Evolutionary conservation across 495 filamentous ascomycete species (phyloP).

Genomic region (Aspergillus affinis): DNA sequence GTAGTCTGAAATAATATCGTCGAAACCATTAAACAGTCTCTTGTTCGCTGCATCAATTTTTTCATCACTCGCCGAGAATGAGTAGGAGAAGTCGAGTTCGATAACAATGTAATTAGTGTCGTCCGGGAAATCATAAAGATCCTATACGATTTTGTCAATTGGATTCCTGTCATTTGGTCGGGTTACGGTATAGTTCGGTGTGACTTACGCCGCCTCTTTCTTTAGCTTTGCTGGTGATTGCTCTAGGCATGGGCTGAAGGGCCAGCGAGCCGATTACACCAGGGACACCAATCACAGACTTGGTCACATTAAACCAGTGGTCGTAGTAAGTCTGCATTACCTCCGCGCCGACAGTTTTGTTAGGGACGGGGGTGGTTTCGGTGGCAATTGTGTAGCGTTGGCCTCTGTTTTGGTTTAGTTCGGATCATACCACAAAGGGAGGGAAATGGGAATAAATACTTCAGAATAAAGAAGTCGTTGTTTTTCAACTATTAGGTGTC

Average conservation of each 20-base stretch:
- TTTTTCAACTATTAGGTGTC: conserved; percentile 27
- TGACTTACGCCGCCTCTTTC: conserved; percentile 45
- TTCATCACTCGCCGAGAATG: conserved; percentile 39
- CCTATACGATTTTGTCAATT: conserved; percentile 24
- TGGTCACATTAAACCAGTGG: conserved; percentile 50
- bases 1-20: conserved; percentile 31
- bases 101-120: conserved; percentile 55
- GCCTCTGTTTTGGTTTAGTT: conserved; percentile 33
- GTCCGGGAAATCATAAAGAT: conserved; percentile 52
- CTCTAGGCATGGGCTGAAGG: conserved; percentile 56
- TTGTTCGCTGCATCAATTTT: conserved; percentile 52
- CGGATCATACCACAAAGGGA: too few species aligned
- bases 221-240: conserved; percentile 48
- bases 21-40: conserved; percentile 36
- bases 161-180: conserved; percentile 5
- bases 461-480: conserved; percentile 40
- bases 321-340: conserved; percentile 50
- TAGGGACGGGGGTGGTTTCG: conserved; percentile 56
- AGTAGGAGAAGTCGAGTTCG: conserved; percentile 57
- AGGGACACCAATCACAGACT: conserved; percentile 42
- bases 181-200: neutral
- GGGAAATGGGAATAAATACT: too few species aligned
- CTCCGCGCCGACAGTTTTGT: conserved; percentile 34
- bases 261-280: conserved; percentile 53
- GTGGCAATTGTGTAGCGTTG: conserved; percentile 59